A percentile compares a stretch with the other conserved stretches of the same genome.
Evolutionary conservation across 2,329 filamentous ascomycete genomes (phyloP).

Genomic region (Monosporascus sp.): DNA sequence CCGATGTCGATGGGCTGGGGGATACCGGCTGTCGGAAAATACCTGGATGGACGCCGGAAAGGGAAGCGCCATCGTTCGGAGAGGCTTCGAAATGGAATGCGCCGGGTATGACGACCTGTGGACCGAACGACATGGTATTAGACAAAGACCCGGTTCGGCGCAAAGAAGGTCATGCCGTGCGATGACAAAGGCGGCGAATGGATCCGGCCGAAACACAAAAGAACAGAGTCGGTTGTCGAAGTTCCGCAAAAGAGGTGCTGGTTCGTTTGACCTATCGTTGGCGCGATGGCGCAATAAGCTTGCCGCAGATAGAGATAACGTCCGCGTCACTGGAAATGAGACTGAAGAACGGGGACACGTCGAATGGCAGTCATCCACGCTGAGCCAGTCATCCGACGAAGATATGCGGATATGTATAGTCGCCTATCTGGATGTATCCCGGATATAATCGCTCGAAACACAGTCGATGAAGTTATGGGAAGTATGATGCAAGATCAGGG

Average conservation of each 20-base stretch:
- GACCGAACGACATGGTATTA: slow-evolving; percentile 23
- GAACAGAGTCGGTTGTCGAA: background rate
- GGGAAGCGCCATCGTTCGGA: slow-evolving; percentile 14
- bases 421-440: too few relatives aligned
- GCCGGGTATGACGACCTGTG: slow-evolving; percentile 29
- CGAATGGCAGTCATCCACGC: too few relatives aligned
- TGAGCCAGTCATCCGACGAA: too few relatives aligned
- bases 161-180: background rate
- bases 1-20: slow-evolving; percentile 31
- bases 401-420: too few relatives aligned
- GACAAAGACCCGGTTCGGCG: background rate
- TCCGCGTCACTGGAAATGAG: too few relatives aligned
- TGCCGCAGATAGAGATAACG: background rate
- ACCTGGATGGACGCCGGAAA: slow-evolving; percentile 35
- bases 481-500: too few relatives aligned
- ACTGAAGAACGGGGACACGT: too few relatives aligned
- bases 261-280: background rate
- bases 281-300: background rate
- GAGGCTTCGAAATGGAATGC: slow-evolving; percentile 28
- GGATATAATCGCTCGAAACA: too few relatives aligned
- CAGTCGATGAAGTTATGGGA: too few relatives aligned
- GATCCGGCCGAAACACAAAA: background rate
- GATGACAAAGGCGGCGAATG: background rate
- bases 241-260: background rate
- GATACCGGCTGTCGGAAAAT: slow-evolving; percentile 43